A percentile compares a stretch with the other conserved stretches of the same genome.
These are phyloP conservation scores for Alternaria sp. DNA, from an alignment of 2,329 filamentous ascomycete genomes.

Conservation along the genomic window DNA sequence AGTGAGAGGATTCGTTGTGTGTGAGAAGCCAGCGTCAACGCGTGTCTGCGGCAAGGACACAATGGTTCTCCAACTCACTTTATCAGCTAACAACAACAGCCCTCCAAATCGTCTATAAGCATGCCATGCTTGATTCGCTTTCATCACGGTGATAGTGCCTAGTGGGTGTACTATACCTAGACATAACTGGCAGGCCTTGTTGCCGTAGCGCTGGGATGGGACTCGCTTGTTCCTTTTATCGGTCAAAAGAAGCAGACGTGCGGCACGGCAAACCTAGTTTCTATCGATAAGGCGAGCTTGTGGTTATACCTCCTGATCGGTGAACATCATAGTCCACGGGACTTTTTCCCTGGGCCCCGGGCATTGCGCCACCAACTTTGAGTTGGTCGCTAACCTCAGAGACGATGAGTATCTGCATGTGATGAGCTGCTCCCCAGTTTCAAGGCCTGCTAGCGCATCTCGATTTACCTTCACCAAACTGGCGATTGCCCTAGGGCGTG, in stretches of 20 bases:
- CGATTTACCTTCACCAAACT: background rate
- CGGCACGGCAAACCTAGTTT: slow-evolving; percentile 15
- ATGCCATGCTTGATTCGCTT: slow-evolving; percentile 4
- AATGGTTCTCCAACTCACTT: background rate
- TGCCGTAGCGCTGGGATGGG: slow-evolving; percentile 14
- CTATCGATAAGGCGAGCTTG: slow-evolving; percentile 17
- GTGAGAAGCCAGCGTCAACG: background rate
- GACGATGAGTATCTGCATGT: slow-evolving; percentile 3
- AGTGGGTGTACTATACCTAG: slow-evolving; percentile 13
- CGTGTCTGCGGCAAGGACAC: background rate
- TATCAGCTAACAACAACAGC: background rate
- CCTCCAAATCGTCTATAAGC: background rate
- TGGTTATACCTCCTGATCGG: slow-evolving; percentile 4
- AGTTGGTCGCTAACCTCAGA: slow-evolving; percentile 1
- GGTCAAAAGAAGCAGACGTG: slow-evolving; percentile 13
- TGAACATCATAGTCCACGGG: slow-evolving; percentile 16
- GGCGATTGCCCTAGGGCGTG: background rate
- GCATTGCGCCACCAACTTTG: slow-evolving; percentile 22
- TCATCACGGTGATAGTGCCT: slow-evolving; percentile 9
- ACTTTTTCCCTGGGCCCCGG: slow-evolving; percentile 10
- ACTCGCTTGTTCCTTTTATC: slow-evolving; percentile 15
- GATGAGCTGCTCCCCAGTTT: background rate
- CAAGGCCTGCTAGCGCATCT: slow-evolving; percentile 3
- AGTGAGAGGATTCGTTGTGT: background rate
- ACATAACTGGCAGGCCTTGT: slow-evolving; percentile 8